phyloP scores from a whole-genome alignment of 1,284 basidiomycete species.

The Papiliotrema flavescens region DNA sequence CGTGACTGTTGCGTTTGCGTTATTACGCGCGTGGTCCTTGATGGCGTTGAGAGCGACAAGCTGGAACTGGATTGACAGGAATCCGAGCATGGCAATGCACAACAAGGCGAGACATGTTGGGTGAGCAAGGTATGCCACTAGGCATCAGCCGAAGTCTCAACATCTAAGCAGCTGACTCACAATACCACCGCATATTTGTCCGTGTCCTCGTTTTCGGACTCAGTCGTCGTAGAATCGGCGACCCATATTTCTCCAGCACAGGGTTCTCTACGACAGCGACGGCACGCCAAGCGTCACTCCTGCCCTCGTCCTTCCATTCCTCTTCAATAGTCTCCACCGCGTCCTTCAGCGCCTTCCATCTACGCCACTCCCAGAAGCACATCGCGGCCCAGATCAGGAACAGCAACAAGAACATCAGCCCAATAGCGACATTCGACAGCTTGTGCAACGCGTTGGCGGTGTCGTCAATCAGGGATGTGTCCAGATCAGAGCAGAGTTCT shows the following conservation, averaged over 20 bases:
- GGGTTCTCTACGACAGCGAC: slow-evolving; percentile 47
- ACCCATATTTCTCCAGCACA: slow-evolving; percentile 37
- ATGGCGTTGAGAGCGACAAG: slow-evolving; percentile 70
- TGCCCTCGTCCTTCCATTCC: slow-evolving; percentile 26
- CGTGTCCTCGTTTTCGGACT: slow-evolving; percentile 20
- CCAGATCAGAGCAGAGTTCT: slow-evolving; percentile 65
- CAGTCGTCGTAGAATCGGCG: slow-evolving; percentile 22
- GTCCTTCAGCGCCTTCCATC: slow-evolving; percentile 36
- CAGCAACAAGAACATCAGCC: slow-evolving; percentile 56
- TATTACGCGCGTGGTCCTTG: slow-evolving; percentile 60
- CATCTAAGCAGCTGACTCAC: slow-evolving; percentile 25
- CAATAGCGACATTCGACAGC: slow-evolving; percentile 69
- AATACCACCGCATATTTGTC: slow-evolving; percentile 45
- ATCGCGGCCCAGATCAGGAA: slow-evolving; percentile 42
- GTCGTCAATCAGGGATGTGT: slow-evolving; percentile 78
- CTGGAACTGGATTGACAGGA: slow-evolving; percentile 85
- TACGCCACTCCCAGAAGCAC: slow-evolving; percentile 46
- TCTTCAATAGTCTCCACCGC: slow-evolving; percentile 36
- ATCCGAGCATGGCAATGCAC: slow-evolving; percentile 81
- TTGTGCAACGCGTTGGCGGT: slow-evolving; percentile 70
- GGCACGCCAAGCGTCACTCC: slow-evolving; percentile 34
- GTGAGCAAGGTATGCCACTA: slow-evolving; percentile 81
- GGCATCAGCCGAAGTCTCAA: background rate
- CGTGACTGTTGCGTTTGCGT: slow-evolving; percentile 59
- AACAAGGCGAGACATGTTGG: slow-evolving; percentile 84